These are phyloP conservation scores for Ceratocystis papillata DNA, from an alignment of 2,329 filamentous ascomycete genomes.

Conservation along the genomic window DNA sequence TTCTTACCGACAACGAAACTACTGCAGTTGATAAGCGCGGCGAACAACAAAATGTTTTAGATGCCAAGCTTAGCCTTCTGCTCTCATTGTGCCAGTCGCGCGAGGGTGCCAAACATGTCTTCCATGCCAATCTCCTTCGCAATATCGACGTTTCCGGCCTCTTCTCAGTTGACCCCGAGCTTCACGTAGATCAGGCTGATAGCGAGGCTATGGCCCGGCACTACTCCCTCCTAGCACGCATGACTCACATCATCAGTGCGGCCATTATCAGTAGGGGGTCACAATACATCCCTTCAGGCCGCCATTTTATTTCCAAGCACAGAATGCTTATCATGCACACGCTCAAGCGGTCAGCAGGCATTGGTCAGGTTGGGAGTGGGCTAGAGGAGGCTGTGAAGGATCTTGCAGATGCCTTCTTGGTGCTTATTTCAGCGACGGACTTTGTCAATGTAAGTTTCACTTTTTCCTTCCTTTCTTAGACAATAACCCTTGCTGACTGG, in stretches of 20 bases:
- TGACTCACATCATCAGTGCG: slow-evolving; percentile 71
- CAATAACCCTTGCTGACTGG: slow-evolving; percentile 6
- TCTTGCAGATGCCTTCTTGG: slow-evolving; percentile 72
- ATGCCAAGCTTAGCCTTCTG: slow-evolving; percentile 71
- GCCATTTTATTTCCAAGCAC: slow-evolving; percentile 71
- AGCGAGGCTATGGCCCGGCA: slow-evolving; percentile 63
- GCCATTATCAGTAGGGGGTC: slow-evolving; percentile 70
- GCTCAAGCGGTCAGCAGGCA: slow-evolving; percentile 78
- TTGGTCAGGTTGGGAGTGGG: slow-evolving; percentile 40
- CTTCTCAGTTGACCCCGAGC: slow-evolving; percentile 82
- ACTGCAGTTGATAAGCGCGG: slow-evolving; percentile 33
- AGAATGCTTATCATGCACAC: slow-evolving; percentile 75
- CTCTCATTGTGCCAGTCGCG: slow-evolving; percentile 75
- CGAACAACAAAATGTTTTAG: slow-evolving; percentile 42
- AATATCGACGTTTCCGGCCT: slow-evolving; percentile 71
- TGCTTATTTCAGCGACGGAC: slow-evolving; percentile 69
- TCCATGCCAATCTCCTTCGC: slow-evolving; percentile 80
- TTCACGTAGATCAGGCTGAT: slow-evolving; percentile 63
- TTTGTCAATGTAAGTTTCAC: slow-evolving; percentile 65
- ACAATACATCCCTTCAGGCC: slow-evolving; percentile 70
- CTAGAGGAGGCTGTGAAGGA: slow-evolving; percentile 58
- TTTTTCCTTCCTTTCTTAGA: slow-evolving; percentile 1
- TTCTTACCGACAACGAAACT: slow-evolving; percentile 52
- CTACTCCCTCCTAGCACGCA: slow-evolving; percentile 69
- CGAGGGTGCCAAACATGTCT: slow-evolving; percentile 71